phyloP scores from a whole-genome alignment of 2,329 filamentous ascomycete species.

The Botrytis tulipae region DNA sequence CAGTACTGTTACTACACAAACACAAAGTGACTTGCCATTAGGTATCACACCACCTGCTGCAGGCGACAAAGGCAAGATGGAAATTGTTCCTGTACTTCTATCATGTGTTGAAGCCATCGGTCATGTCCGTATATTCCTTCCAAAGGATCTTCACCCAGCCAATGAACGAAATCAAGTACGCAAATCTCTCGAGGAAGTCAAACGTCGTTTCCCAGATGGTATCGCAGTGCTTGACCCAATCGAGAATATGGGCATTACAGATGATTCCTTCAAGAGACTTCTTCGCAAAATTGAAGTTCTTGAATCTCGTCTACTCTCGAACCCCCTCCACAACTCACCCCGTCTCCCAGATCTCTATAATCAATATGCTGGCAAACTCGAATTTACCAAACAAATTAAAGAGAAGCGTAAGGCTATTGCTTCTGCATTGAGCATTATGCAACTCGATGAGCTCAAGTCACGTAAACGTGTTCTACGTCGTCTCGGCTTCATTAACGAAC shows the following conservation, averaged over 20 bases:
- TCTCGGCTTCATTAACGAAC: slow-evolving; percentile 92
- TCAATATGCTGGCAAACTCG: slow-evolving; percentile 79
- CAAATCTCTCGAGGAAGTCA: slow-evolving; percentile 72
- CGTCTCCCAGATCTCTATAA: slow-evolving; percentile 81
- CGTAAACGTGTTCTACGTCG: slow-evolving; percentile 93
- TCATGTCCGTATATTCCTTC: slow-evolving; percentile 79
- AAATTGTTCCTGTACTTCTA: slow-evolving; percentile 82
- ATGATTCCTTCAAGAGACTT: slow-evolving; percentile 90
- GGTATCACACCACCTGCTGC: slow-evolving; percentile 59
- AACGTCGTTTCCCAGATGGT: slow-evolving; percentile 87
- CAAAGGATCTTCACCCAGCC: slow-evolving; percentile 67
- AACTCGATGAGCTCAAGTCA: slow-evolving; percentile 93
- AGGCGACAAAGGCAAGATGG: slow-evolving; percentile 68
- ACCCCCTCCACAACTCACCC: slow-evolving; percentile 88
- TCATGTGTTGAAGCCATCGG: slow-evolving; percentile 82
- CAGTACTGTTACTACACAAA: slow-evolving; percentile 50
- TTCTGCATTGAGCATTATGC: slow-evolving; percentile 81
- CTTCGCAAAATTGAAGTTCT: slow-evolving; percentile 95
- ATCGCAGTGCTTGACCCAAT: slow-evolving; percentile 87
- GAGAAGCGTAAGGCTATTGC: slow-evolving; percentile 82
- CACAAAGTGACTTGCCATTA: slow-evolving; percentile 63
- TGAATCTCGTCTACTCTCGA: slow-evolving; percentile 83
- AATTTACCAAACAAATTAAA: slow-evolving; percentile 76
- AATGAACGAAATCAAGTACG: slow-evolving; percentile 68
- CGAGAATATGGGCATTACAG: slow-evolving; percentile 92